Conservation (phyloP, 345 rosid genomes). For the Mallotus nudiflorus region DNA sequence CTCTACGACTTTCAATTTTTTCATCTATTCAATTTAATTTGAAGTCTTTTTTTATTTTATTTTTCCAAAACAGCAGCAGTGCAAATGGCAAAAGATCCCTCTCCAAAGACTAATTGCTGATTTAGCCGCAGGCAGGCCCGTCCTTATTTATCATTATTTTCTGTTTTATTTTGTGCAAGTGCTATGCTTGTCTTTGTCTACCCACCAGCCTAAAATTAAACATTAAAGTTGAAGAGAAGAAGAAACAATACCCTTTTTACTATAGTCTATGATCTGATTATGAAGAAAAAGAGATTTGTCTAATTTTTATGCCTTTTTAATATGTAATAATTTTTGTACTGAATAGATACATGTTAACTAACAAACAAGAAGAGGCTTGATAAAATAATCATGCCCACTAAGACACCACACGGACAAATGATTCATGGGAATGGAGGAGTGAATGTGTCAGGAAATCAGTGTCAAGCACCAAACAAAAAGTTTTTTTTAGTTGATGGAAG, state of each 20-base stretch:
- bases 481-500: background rate
- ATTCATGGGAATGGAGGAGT: background rate
- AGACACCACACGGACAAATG: background rate
- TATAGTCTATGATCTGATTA: background rate
- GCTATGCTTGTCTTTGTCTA: constrained; percentile 11
- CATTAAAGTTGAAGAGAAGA: background rate
- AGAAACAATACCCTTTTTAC: background rate
- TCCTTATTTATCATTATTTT: background rate
- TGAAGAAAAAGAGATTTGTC: background rate
- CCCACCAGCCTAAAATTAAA: background rate
- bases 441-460: background rate
- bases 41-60: background rate
- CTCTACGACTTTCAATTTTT: background rate
- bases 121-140: constrained; percentile 11
- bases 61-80: constrained; percentile 7
- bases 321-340: background rate
- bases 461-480: background rate
- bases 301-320: background rate
- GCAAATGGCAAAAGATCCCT: background rate
- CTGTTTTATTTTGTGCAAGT: background rate
- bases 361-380: background rate
- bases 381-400: background rate
- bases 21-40: too few relatives aligned
- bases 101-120: background rate
- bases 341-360: background rate